Percentiles rank a stretch among this genome's conserved stretches.
These are phyloP conservation scores for Fusarium ramigenum DNA, from an alignment of 2,329 filamentous ascomycete genomes.

Conservation along the genomic window DNA sequence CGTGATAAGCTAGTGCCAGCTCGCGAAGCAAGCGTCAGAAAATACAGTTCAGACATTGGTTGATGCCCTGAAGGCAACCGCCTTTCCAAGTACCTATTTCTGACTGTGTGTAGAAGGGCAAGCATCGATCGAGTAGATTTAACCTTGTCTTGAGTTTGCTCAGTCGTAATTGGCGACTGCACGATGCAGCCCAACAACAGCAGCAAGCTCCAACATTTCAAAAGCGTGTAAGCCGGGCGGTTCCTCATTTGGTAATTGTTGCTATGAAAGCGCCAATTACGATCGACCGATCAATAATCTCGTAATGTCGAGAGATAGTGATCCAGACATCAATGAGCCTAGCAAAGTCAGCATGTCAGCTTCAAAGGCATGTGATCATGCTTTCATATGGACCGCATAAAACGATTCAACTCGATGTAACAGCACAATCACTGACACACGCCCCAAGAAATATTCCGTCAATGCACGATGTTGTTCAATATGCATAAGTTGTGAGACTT, in stretches of 20 bases:
- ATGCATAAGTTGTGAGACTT: conserved; percentile 26
- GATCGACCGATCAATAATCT: not conserved
- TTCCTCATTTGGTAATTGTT: not conserved
- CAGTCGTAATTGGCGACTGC: not conserved
- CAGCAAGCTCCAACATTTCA: conserved; percentile 6
- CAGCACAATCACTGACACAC: conserved; percentile 5
- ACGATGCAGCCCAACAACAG: conserved; percentile 1
- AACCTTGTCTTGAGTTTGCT: conserved; percentile 11
- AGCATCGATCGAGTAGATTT: not conserved
- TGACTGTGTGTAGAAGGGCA: not conserved
- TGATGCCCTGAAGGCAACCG: not conserved
- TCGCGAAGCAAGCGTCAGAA: conserved; percentile 22
- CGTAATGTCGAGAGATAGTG: not conserved
- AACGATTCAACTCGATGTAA: conserved; percentile 5
- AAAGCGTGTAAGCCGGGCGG: conserved; percentile 17
- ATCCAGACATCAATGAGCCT: not conserved
- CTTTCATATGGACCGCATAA: conserved; percentile 5
- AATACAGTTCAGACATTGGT: conserved; percentile 21
- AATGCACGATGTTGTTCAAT: conserved; percentile 2
- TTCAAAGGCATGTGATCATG: conserved; percentile 2
- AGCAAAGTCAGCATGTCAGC: conserved; percentile 25
- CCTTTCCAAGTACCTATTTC: not conserved
- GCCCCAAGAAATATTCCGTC: not conserved
- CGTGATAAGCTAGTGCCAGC: conserved; percentile 28
- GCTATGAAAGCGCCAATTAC: conserved; percentile 5